phyloP scores from a whole-genome alignment of 768 basidiomycete genomes.

The Artomyces pyxidatus region DNA sequence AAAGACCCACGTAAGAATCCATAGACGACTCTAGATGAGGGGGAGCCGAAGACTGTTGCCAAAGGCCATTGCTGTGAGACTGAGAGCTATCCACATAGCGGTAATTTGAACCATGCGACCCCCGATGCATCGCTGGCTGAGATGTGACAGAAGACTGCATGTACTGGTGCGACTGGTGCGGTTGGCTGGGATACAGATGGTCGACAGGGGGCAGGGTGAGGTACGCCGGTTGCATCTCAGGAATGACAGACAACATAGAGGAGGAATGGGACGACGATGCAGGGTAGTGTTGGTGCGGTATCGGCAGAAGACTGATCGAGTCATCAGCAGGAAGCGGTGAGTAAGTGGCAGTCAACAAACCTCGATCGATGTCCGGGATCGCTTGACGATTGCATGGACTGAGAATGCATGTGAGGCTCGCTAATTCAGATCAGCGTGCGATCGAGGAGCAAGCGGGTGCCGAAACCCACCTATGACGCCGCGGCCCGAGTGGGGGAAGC shows the following conservation, averaged over 20 bases:
- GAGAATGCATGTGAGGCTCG: conserved; percentile 5
- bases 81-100: conserved; percentile 26
- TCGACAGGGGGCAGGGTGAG: conserved; percentile 43
- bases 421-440: conserved; percentile 13
- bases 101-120: conserved; percentile 22
- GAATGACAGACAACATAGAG: conserved; percentile 46
- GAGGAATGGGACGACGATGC: conserved; percentile 34
- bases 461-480: conserved; percentile 31
- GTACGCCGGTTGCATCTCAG: conserved; percentile 45
- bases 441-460: background rate
- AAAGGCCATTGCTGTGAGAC: conserved; percentile 34
- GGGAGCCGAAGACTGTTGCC: conserved; percentile 47
- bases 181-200: conserved; percentile 33
- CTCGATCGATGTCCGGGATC: conserved; percentile 16
- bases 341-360: conserved; percentile 3
- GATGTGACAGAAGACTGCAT: conserved; percentile 16
- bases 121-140: conserved; percentile 29
- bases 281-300: conserved; percentile 39
- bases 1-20: conserved; percentile 54
- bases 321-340: conserved; percentile 4
- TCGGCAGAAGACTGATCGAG: conserved; percentile 14
- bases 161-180: conserved; percentile 27
- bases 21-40: conserved; percentile 44
- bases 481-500: conserved; percentile 29
- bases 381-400: conserved; percentile 15